Conservation (phyloP, 2,329 filamentous ascomycete genomes). For the Trichoderma aggressivum region DNA sequence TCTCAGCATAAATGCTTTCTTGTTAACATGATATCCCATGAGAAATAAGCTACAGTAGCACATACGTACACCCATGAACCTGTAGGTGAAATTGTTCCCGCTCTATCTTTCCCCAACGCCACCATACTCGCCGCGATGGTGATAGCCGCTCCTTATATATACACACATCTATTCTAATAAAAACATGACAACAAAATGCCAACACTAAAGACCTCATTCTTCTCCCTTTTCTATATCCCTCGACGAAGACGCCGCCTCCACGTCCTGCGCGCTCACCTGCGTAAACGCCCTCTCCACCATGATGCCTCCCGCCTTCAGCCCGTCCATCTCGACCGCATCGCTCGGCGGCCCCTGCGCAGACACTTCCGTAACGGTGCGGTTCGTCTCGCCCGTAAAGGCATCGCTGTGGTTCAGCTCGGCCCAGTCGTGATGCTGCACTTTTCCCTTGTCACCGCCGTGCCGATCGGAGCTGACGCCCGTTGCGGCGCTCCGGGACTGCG, state of each 20-base stretch:
- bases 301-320: background rate
- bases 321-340: background rate
- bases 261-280: slow-evolving; percentile 13
- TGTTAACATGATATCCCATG: no score
- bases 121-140: background rate
- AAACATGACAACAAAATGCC: background rate
- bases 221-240: background rate
- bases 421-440: slow-evolving; percentile 15
- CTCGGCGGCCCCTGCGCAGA: background rate
- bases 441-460: background rate
- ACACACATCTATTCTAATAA: background rate
- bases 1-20: background rate
- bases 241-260: background rate
- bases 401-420: background rate
- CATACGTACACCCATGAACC: background rate
- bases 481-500: background rate
- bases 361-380: background rate
- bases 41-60: background rate
- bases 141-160: background rate
- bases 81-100: background rate
- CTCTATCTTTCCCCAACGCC: background rate
- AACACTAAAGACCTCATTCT: background rate
- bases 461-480: background rate
- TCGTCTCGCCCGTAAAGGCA: background rate
- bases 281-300: slow-evolving; percentile 16